phyloP scores from a whole-genome alignment of 805 yeast genomes.

The Wickerhamiella nectarea region DNA sequence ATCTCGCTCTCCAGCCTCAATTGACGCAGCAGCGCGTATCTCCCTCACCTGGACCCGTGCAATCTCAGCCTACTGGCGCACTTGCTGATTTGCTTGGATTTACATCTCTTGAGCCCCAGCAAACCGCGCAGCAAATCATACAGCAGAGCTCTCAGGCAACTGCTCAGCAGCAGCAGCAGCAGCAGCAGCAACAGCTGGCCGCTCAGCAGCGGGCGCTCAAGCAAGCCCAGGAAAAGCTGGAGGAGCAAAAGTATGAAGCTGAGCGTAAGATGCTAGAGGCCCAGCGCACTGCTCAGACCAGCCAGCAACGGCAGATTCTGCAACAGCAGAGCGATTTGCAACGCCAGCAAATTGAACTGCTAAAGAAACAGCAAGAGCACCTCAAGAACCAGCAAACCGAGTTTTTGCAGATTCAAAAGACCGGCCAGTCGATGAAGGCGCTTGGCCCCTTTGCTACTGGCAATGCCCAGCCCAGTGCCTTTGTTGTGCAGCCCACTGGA shows the following conservation, averaged over 20 bases:
- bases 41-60: slow-evolving; percentile 11
- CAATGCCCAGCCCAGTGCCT: slow-evolving; percentile 32
- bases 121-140: slow-evolving; percentile 17
- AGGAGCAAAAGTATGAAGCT: slow-evolving; percentile 5
- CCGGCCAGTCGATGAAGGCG: slow-evolving; percentile 19
- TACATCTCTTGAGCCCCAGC: slow-evolving; percentile 17
- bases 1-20: slow-evolving; percentile 1
- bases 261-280: slow-evolving; percentile 10
- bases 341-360: slow-evolving; percentile 21
- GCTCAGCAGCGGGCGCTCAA: slow-evolving; percentile 3
- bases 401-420: slow-evolving; percentile 23
- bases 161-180: slow-evolving; percentile 24
- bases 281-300: slow-evolving; percentile 9
- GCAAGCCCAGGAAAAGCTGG: slow-evolving; percentile 20
- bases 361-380: slow-evolving; percentile 22
- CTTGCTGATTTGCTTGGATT: slow-evolving; percentile 23
- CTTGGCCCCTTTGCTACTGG: slow-evolving; percentile 31
- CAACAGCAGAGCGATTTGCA: slow-evolving; percentile 24
- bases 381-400: slow-evolving; percentile 20
- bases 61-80: slow-evolving; percentile 27
- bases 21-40: slow-evolving; percentile 2
- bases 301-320: slow-evolving; percentile 23
- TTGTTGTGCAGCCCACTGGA: slow-evolving; percentile 32
- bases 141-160: slow-evolving; percentile 9
- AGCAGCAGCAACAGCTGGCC: slow-evolving; percentile 9